Evolutionary conservation across 805 yeast genomes (phyloP).

Genomic region (Wickerhamiella siamensis): DNA sequence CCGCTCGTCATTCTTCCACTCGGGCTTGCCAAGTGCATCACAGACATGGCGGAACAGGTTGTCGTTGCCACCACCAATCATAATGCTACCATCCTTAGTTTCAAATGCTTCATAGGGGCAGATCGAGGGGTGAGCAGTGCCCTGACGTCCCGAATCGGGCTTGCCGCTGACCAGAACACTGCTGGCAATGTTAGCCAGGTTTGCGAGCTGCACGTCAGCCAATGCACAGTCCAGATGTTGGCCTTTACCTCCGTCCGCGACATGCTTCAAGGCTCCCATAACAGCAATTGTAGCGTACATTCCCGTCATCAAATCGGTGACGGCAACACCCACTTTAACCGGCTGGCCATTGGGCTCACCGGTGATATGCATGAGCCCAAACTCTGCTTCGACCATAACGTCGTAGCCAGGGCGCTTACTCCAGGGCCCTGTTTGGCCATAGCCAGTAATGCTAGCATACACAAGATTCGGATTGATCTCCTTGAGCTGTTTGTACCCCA

Average conservation of each 20-base stretch:
- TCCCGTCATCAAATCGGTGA: conserved; percentile 31
- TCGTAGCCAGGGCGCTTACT: conserved; percentile 29
- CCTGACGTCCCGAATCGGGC: conserved; percentile 29
- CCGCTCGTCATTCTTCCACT: conserved; percentile 26
- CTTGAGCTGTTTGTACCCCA: conserved; percentile 22
- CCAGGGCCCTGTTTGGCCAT: conserved; percentile 31
- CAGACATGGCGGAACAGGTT: conserved; percentile 24
- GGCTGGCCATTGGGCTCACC: conserved; percentile 30
- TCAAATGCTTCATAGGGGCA: conserved; percentile 30
- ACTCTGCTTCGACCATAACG: conserved; percentile 33
- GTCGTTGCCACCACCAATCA: conserved; percentile 33
- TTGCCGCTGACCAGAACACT: conserved; percentile 27
- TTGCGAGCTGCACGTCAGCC: conserved; percentile 29
- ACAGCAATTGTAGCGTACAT: conserved; percentile 27
- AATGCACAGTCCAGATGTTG: conserved; percentile 28
- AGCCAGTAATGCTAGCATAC: conserved; percentile 30
- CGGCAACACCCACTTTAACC: conserved; percentile 32
- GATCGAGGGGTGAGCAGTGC: conserved; percentile 30
- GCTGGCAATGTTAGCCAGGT: conserved; percentile 29
- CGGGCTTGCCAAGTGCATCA: conserved; percentile 24
- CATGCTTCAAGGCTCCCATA: conserved; percentile 26
- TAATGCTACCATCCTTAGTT: conserved; percentile 26
- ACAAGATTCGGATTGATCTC: conserved; percentile 22
- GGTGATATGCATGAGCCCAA: conserved; percentile 32
- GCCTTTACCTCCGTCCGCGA: conserved; percentile 25